phyloP scores from a whole-genome alignment of 164 flowering plant species.

The Chimonanthus praecox region DNA sequence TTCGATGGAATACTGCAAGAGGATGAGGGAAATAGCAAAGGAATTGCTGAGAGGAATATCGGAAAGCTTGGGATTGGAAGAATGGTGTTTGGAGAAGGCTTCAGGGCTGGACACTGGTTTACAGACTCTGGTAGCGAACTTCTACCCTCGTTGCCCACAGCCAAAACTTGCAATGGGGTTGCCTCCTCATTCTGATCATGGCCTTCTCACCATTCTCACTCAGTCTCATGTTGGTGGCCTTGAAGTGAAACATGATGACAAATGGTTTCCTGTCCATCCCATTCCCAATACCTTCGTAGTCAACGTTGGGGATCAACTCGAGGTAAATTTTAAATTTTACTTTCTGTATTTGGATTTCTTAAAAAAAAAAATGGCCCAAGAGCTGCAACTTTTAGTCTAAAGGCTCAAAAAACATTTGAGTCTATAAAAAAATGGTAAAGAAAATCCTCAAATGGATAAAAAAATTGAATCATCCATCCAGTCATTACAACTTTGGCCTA shows the following conservation, averaged over 20 bases:
- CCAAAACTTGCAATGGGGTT: constrained; percentile 9
- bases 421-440: background rate
- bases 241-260: constrained; percentile 44
- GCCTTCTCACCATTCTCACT: constrained; percentile 26
- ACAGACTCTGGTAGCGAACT: constrained; percentile 3
- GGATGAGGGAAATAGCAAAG: constrained; percentile 6
- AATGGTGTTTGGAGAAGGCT: constrained; percentile 1
- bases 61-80: constrained; percentile 10
- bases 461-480: too few relatives aligned
- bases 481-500: background rate
- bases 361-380: background rate
- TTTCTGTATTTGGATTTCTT: background rate
- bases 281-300: constrained; percentile 50
- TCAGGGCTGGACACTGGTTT: constrained; percentile 2
- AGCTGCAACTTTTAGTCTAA: background rate
- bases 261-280: constrained; percentile 53
- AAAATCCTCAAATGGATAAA: background rate
- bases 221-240: constrained; percentile 53
- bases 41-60: constrained; percentile 7
- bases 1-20: constrained; percentile 29
- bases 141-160: constrained; percentile 8
- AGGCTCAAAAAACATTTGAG: background rate
- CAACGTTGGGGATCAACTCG: constrained; percentile 59
- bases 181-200: constrained; percentile 8
- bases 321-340: constrained; percentile 20